phyloP scores from a whole-genome alignment of 2,329 filamentous ascomycete genomes.

The Diatrype stigma region DNA sequence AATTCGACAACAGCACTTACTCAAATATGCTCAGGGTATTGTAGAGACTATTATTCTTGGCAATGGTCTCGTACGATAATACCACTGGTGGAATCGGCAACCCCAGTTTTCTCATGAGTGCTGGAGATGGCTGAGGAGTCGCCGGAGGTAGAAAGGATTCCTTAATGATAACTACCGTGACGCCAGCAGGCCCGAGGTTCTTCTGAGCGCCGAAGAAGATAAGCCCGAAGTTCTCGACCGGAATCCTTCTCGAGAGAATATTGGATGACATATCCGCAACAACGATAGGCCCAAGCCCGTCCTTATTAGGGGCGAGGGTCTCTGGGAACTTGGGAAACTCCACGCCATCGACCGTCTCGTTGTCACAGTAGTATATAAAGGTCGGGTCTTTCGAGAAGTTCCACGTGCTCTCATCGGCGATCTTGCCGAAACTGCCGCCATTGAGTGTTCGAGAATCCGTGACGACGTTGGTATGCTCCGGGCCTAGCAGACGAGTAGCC shows the following conservation, averaged over 20 bases:
- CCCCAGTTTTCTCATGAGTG: constrained; percentile 67
- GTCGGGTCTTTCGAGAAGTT: constrained; percentile 64
- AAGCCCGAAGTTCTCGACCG: constrained; percentile 72
- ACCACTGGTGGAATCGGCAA: constrained; percentile 77
- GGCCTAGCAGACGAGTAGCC: constrained; percentile 70
- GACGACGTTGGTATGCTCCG: constrained; percentile 76
- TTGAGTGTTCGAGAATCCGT: constrained; percentile 63
- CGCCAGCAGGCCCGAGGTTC: constrained; percentile 81
- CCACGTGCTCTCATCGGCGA: constrained; percentile 75
- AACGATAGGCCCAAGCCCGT: constrained; percentile 68
- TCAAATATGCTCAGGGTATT: constrained; percentile 94
- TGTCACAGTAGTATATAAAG: constrained; percentile 86
- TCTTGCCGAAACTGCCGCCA: constrained; percentile 79
- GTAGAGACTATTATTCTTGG: constrained; percentile 92
- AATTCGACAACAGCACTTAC: constrained; percentile 33
- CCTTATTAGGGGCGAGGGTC: constrained; percentile 50
- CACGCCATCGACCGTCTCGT: constrained; percentile 91
- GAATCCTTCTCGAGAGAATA: constrained; percentile 76
- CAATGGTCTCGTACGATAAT: constrained; percentile 76
- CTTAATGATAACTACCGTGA: constrained; percentile 81
- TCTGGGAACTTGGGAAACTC: constrained; percentile 75
- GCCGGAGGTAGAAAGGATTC: constrained; percentile 72
- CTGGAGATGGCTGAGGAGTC: constrained; percentile 60
- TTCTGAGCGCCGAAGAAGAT: constrained; percentile 96
- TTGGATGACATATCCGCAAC: constrained; percentile 94